Conservation (phyloP, 306 rosid genomes). For the Malus asiatica region DNA sequence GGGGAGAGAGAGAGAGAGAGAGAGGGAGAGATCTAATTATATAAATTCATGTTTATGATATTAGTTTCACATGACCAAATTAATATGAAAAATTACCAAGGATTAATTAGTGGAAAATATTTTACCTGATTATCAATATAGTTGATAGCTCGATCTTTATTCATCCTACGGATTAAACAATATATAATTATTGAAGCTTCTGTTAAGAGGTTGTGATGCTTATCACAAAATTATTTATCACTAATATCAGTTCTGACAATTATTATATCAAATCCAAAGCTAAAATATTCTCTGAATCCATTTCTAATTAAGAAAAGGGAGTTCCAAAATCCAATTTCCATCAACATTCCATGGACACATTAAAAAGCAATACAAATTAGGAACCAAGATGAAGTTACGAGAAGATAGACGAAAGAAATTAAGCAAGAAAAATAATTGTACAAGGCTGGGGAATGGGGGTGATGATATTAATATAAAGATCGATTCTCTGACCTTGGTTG, state of each 20-base stretch:
- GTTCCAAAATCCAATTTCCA: background rate
- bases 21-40: background rate
- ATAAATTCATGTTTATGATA: background rate
- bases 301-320: background rate
- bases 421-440: constrained; percentile 8
- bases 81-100: background rate
- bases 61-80: background rate
- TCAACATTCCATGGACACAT: background rate
- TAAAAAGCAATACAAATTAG: constrained; percentile 1
- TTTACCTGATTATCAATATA: background rate
- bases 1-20: background rate
- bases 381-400: background rate
- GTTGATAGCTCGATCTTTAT: background rate
- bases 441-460: background rate
- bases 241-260: background rate
- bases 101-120: background rate
- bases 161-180: background rate
- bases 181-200: background rate
- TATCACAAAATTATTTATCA: background rate
- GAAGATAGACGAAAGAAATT: background rate
- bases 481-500: constrained; percentile 20
- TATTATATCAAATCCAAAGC: background rate
- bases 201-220: background rate
- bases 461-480: constrained; percentile 4
- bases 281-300: background rate